A percentile compares a stretch with the other conserved stretches of the same genome.
Evolutionary conservation across 2,329 filamentous ascomycete genomes (phyloP).

Genomic region (Pseudonectria foliicola): DNA sequence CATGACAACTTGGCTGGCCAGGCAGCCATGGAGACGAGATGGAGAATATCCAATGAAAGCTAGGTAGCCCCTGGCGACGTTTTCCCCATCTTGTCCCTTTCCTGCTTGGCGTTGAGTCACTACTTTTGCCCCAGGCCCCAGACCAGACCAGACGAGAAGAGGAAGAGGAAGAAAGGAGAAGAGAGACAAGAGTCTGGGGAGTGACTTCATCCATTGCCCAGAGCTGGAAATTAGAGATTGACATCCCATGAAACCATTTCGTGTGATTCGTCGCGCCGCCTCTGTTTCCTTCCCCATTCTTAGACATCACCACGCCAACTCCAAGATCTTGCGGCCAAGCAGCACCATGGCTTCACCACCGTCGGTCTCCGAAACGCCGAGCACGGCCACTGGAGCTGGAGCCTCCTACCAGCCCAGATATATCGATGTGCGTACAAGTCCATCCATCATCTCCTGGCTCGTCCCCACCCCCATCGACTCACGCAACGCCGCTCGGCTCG

Average conservation of each 20-base stretch:
- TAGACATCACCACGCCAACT: neutral
- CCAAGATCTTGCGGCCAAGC: neutral
- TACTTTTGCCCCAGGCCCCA: no score
- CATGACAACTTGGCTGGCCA: slow-evolving; percentile 3
- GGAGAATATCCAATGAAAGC: slow-evolving; percentile 3
- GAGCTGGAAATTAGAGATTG: no score
- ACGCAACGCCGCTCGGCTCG: slow-evolving; percentile 5
- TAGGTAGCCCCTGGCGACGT: slow-evolving; percentile 1
- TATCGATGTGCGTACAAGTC: slow-evolving; percentile 47
- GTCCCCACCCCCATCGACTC: slow-evolving; percentile 12
- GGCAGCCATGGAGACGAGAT: slow-evolving; percentile 11
- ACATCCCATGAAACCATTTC: no score
- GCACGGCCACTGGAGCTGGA: slow-evolving; percentile 3
- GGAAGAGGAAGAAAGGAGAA: no score
- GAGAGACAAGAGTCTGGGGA: no score
- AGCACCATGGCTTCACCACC: slow-evolving; percentile 22
- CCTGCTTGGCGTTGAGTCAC: no score
- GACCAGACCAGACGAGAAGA: no score
- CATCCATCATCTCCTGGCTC: slow-evolving; percentile 3
- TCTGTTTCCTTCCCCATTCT: neutral
- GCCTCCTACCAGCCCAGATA: slow-evolving; percentile 40
- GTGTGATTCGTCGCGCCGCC: no score
- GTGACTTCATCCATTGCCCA: no score
- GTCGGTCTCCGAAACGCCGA: slow-evolving; percentile 8
- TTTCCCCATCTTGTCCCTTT: no score